phyloP scores from a whole-genome alignment of 2,329 filamentous ascomycete genomes.

The Nigrospora oryzae region DNA sequence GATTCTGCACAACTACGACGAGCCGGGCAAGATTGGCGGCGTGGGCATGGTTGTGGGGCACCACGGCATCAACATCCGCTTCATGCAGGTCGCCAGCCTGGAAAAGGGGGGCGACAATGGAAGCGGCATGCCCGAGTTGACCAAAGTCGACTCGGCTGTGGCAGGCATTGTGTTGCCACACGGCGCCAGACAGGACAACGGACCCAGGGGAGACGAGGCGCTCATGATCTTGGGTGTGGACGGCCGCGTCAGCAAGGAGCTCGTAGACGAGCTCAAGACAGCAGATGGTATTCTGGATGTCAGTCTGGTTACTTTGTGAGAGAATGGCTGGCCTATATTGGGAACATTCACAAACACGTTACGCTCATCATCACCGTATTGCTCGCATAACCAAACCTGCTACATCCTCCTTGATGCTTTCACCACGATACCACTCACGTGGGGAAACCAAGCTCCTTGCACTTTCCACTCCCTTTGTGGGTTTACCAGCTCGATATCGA shows the following conservation, averaged over 20 bases:
- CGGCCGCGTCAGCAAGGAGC: slow-evolving; percentile 49
- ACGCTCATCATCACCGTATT: no score
- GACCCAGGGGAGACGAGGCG: slow-evolving; percentile 48
- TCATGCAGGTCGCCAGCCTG: slow-evolving; percentile 64
- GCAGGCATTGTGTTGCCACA: slow-evolving; percentile 3
- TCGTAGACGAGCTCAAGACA: slow-evolving; percentile 37
- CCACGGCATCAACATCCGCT: slow-evolving; percentile 68
- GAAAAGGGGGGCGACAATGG: slow-evolving; percentile 6
- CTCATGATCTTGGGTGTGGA: slow-evolving; percentile 76
- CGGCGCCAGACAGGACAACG: slow-evolving; percentile 7
- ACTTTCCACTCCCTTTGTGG: no score
- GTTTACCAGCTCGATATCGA: no score
- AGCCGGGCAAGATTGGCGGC: slow-evolving; percentile 73
- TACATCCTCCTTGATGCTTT: no score
- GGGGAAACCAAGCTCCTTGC: no score
- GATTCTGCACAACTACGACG: slow-evolving; percentile 76
- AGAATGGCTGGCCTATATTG: no score
- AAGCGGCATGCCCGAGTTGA: slow-evolving; percentile 3
- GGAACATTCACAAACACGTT: no score
- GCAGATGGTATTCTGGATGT: slow-evolving; percentile 48
- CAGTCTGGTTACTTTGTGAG: slow-evolving; percentile 36
- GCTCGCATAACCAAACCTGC: no score
- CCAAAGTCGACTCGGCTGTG: slow-evolving; percentile 12
- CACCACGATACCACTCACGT: no score
- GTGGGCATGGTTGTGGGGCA: slow-evolving; percentile 64